Conservation (phyloP, 2,329 filamentous ascomycete genomes). For the Cadophora sp. region DNA sequence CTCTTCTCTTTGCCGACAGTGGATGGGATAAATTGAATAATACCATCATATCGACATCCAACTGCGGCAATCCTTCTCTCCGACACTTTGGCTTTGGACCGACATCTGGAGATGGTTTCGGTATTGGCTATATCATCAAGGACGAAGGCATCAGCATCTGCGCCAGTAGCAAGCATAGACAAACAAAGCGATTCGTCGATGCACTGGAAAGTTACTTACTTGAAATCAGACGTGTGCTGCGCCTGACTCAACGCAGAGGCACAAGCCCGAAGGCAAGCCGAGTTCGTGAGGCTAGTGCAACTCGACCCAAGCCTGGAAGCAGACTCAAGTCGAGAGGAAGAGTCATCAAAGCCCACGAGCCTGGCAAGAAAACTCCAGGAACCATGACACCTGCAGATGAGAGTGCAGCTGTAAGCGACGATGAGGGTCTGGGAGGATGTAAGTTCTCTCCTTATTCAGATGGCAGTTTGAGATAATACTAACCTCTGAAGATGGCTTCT, state of each 20-base stretch:
- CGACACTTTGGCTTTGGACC: conserved; percentile 97
- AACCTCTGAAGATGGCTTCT: conserved; percentile 76
- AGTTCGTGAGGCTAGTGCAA: conserved; percentile 62
- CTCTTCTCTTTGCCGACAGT: conserved; percentile 81
- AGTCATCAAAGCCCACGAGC: conserved; percentile 66
- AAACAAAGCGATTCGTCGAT: conserved; percentile 89
- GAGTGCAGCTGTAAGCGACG: conserved; percentile 76
- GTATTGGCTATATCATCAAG: conserved; percentile 99
- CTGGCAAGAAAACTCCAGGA: conserved; percentile 51
- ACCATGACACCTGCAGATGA: conserved; percentile 71
- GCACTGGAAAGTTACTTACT: conserved; percentile 89
- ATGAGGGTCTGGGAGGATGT: conserved; percentile 93
- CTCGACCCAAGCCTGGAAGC: conserved; percentile 41
- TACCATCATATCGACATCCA: conserved; percentile 95
- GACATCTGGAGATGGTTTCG: conserved; percentile 91
- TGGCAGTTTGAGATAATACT: conserved; percentile 24
- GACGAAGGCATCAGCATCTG: conserved; percentile 90
- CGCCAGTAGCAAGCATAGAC: conserved; percentile 89
- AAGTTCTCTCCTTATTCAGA: conserved; percentile 54
- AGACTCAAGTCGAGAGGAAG: conserved; percentile 76
- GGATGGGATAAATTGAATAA: conserved; percentile 97
- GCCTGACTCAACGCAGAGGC: conserved; percentile 67
- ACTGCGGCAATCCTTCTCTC: conserved; percentile 94
- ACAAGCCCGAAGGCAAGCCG: conserved; percentile 58
- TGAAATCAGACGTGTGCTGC: conserved; percentile 85